Percentiles rank a stretch among this genome's conserved stretches.
Evolutionary conservation across 768 basidiomycete genomes (phyloP).

Genomic region (Kwoniella mangroviensis): DNA sequence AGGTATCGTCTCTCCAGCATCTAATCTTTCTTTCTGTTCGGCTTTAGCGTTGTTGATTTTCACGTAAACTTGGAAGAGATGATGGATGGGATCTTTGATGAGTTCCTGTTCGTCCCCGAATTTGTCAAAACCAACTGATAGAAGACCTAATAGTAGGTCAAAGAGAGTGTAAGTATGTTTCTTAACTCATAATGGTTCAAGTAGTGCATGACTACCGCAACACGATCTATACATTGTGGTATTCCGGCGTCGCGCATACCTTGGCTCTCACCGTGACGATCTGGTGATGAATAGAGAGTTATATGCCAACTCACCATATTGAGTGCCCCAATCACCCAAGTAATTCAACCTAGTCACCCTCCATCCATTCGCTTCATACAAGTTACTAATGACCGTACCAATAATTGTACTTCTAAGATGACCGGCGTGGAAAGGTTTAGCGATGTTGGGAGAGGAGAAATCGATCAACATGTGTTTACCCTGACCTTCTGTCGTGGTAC

Average conservation of each 20-base stretch:
- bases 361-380: constrained; percentile 93
- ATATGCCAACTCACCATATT: constrained; percentile 64
- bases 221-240: too few species aligned
- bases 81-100: constrained; percentile 86
- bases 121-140: constrained; percentile 87
- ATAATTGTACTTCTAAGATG: constrained; percentile 98
- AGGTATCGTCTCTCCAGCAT: constrained; percentile 42
- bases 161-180: not conserved
- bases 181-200: not conserved
- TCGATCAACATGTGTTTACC: constrained; percentile 71
- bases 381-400: constrained; percentile 87
- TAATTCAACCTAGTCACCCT: constrained; percentile 90
- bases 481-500: constrained; percentile 73
- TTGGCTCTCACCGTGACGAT: too few species aligned
- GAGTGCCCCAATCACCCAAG: constrained; percentile 97
- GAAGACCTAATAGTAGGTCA: constrained; percentile 75
- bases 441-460: constrained; percentile 96
- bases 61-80: constrained; percentile 88
- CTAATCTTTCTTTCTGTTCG: constrained; percentile 48
- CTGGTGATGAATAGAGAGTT: too few species aligned
- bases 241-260: too few species aligned
- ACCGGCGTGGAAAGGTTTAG: constrained; percentile 97
- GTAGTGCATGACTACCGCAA: too few species aligned
- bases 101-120: constrained; percentile 86
- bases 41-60: constrained; percentile 78